These are phyloP conservation scores for Yamadazyma siamensis DNA, from an alignment of 1,139 yeast genomes.

Conservation along the genomic window DNA sequence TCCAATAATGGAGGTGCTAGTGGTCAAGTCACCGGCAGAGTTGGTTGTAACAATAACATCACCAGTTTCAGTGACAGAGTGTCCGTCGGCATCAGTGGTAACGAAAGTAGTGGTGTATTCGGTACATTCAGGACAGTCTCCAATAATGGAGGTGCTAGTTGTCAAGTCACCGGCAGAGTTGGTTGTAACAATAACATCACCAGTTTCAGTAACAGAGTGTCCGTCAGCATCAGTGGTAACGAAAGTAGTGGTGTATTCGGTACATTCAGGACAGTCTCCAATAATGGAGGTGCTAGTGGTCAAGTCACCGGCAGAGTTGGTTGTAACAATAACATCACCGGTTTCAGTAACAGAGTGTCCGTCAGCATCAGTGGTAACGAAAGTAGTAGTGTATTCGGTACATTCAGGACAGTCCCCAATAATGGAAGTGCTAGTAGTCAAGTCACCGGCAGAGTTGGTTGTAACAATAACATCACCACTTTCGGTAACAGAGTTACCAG, in stretches of 20 bases:
- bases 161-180: conserved; percentile 7
- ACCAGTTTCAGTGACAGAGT: conserved; percentile 5
- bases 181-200: conserved; percentile 39
- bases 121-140: conserved; percentile 11
- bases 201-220: conserved; percentile 15
- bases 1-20: conserved; percentile 6
- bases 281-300: conserved; percentile 8
- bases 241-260: conserved; percentile 12
- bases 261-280: conserved; percentile 11
- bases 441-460: conserved; percentile 9
- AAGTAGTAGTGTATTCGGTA: conserved; percentile 9
- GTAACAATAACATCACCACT: conserved; percentile 11
- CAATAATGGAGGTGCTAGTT: conserved; percentile 3
- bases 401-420: conserved; percentile 8
- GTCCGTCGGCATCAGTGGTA: conserved; percentile 7
- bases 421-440: conserved; percentile 8
- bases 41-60: conserved; percentile 10
- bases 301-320: conserved; percentile 9
- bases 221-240: conserved; percentile 17
- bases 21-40: conserved; percentile 8
- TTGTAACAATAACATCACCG: conserved; percentile 38
- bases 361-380: conserved; percentile 17
- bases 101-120: conserved; percentile 14
- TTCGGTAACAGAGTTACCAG: conserved; percentile 23
- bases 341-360: conserved; percentile 16